These are phyloP conservation scores for Silybum marianum DNA, from an alignment of 129 eudicot genomes.

Conservation along the genomic window DNA sequence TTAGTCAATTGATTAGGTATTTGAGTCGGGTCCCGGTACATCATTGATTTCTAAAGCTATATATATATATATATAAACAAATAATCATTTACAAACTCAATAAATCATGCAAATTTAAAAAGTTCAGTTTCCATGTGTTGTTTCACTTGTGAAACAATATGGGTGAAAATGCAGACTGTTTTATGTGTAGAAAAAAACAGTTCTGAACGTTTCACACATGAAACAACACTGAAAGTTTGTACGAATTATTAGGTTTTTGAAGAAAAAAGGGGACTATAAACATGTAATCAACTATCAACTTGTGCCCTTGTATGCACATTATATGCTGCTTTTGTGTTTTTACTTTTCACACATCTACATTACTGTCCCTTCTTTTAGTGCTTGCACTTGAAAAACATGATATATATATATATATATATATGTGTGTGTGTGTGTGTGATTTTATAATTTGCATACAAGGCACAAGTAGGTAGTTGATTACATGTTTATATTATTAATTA, in stretches of 20 bases:
- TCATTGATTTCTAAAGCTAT: background rate
- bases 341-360: conserved; percentile 6
- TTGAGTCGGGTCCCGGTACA: conserved; percentile 11
- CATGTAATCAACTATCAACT: conserved; percentile 30
- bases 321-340: background rate
- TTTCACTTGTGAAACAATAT: no score
- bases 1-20: conserved; percentile 29
- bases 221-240: no score
- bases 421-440: no score
- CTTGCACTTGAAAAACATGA: background rate
- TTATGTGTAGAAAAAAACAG: no score
- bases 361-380: conserved; percentile 8
- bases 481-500: background rate
- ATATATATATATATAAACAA: background rate
- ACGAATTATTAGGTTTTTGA: no score
- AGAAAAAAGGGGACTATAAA: no score
- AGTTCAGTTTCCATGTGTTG: no score
- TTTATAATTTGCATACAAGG: conserved; percentile 14
- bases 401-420: background rate
- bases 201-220: no score
- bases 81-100: no score
- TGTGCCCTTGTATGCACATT: conserved; percentile 14
- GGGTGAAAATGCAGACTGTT: no score
- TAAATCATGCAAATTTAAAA: no score
- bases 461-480: conserved; percentile 30